phyloP scores from a whole-genome alignment of 257 asterid genomes.

The Ehretia macrophylla region DNA sequence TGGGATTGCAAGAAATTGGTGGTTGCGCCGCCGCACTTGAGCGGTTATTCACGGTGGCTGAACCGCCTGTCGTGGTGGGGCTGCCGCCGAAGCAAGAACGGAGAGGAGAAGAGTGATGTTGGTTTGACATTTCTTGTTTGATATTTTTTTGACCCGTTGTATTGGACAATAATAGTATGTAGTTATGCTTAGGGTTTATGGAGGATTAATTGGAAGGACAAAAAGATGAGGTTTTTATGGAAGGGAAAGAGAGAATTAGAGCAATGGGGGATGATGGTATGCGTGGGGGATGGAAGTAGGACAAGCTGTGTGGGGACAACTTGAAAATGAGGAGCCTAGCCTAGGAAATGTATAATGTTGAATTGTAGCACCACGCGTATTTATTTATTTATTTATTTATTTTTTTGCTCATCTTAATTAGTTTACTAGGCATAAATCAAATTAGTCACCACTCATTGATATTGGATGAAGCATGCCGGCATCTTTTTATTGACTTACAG shows the following conservation, averaged over 20 bases:
- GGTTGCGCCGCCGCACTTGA: constrained; percentile 13
- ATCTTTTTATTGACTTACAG: too few species aligned
- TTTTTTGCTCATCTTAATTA: too few species aligned
- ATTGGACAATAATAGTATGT: constrained; percentile 1
- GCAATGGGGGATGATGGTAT: constrained; percentile 3
- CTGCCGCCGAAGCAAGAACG: constrained; percentile 41
- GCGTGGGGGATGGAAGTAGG: neutral
- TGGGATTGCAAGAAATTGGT: constrained; percentile 27
- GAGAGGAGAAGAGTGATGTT: constrained; percentile 24
- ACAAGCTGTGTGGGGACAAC: neutral
- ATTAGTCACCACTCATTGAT: too few species aligned
- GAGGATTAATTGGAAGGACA: constrained; percentile 10
- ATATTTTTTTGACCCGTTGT: too few species aligned
- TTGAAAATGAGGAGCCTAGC: neutral
- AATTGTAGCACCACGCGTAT: neutral
- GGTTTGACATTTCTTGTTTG: constrained; percentile 17
- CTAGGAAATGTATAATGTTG: neutral
- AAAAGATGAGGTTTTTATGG: constrained; percentile 11
- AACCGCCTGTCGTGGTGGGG: neutral
- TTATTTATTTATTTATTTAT: too few species aligned
- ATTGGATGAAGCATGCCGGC: too few species aligned
- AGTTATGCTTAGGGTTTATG: neutral
- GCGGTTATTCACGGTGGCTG: constrained; percentile 1
- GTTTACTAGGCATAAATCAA: too few species aligned
- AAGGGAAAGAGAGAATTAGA: neutral